Evolutionary conservation across 345 rosid genomes (phyloP).

Genomic region (Lepidium aucheri): DNA sequence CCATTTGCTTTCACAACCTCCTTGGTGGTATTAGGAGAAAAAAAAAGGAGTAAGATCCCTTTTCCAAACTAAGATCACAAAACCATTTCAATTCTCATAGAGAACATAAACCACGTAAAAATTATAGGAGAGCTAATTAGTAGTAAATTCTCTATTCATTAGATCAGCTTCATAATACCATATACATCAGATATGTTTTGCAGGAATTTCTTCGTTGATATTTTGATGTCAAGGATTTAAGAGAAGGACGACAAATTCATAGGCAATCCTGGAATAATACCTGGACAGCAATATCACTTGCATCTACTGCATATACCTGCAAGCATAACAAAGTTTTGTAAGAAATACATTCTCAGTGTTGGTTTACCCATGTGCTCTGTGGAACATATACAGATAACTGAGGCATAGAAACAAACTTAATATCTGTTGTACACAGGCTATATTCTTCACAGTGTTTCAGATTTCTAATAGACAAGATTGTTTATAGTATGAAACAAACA

Average conservation of each 20-base stretch:
- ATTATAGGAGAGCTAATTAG: not conserved
- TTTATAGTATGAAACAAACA: not conserved
- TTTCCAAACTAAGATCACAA: not conserved
- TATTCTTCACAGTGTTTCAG: not conserved
- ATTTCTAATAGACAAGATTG: not conserved
- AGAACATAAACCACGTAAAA: not conserved
- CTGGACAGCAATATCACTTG: conserved; percentile 96
- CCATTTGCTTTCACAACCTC: conserved; percentile 96
- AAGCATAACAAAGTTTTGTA: conserved; percentile 3
- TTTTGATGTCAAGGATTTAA: not conserved
- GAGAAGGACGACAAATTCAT: not conserved
- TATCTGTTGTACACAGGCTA: not conserved
- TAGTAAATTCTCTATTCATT: not conserved
- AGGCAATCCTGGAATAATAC: conserved; percentile 31
- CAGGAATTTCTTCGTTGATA: not conserved
- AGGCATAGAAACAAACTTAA: not conserved
- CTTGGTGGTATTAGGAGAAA: conserved; percentile 23
- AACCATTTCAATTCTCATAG: not conserved
- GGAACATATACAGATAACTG: not conserved
- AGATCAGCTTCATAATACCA: not conserved
- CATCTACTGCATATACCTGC: conserved; percentile 98
- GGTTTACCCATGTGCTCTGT: not conserved
- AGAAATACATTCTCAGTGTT: not conserved
- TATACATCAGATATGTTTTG: not conserved
- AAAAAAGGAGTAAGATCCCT: not conserved